Conservation (phyloP, 192 early-diverging fungal species). For the Podochytrium sp. region DNA sequence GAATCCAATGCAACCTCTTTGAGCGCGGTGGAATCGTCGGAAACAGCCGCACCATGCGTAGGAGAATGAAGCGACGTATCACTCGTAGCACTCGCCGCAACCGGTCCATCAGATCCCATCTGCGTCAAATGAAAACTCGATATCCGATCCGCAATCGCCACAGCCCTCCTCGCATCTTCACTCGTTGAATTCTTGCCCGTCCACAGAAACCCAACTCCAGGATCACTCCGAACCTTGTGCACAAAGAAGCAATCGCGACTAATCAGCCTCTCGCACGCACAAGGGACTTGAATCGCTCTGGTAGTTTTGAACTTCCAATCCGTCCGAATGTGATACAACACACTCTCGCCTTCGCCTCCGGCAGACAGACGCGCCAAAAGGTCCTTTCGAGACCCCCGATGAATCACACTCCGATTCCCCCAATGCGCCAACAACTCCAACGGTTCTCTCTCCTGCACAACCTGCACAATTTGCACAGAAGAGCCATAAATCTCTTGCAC, state of each 20-base stretch:
- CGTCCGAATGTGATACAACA: constrained; percentile 54
- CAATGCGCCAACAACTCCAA: constrained; percentile 56
- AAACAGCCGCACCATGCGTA: background rate
- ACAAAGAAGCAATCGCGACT: constrained; percentile 56
- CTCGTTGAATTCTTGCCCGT: constrained; percentile 45
- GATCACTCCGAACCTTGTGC: background rate
- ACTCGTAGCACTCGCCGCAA: background rate
- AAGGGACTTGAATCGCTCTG: constrained; percentile 47
- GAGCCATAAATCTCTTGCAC: constrained; percentile 52
- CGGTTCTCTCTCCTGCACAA: constrained; percentile 53
- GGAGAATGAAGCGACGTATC: background rate
- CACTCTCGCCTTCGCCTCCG: background rate
- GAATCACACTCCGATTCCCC: constrained; percentile 46
- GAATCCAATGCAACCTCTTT: no score
- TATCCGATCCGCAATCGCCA: constrained; percentile 25
- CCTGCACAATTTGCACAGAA: constrained; percentile 36
- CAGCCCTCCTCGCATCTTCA: constrained; percentile 41
- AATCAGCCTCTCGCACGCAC: constrained; percentile 25
- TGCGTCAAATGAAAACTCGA: background rate
- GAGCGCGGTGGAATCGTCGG: no score
- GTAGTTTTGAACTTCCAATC: constrained; percentile 51
- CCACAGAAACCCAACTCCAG: constrained; percentile 40
- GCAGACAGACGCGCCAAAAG: background rate
- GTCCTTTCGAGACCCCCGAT: constrained; percentile 41
- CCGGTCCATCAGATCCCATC: no score